Percentiles rank a stretch among this genome's conserved stretches.
These are phyloP conservation scores for Hypholoma fasciculare DNA, from an alignment of 768 basidiomycete species.

Conservation along the genomic window DNA sequence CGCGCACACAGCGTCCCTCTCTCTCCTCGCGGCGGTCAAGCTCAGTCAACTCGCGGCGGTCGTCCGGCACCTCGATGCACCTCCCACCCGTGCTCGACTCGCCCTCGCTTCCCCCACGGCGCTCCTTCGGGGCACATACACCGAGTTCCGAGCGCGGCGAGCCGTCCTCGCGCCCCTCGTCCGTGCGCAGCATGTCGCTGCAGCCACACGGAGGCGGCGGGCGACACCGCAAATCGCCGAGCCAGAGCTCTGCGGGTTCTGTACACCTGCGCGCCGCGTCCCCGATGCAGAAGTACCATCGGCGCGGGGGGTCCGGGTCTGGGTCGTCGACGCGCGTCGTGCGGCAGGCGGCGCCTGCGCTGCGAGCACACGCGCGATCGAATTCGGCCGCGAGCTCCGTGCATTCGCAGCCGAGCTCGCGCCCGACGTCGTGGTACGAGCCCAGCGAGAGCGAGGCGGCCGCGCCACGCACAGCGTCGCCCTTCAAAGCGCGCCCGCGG, in stretches of 20 bases:
- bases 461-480: conserved; percentile 58
- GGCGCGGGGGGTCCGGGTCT: conserved; percentile 79
- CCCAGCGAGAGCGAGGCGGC: conserved; percentile 62
- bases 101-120: conserved; percentile 60
- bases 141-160: conserved; percentile 88
- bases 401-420: conserved; percentile 74
- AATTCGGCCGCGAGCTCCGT: conserved; percentile 78
- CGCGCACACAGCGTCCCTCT: conserved; percentile 68
- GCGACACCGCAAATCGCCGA: conserved; percentile 73
- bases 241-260: conserved; percentile 76
- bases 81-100: conserved; percentile 55
- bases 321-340: conserved; percentile 84
- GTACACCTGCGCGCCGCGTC: conserved; percentile 63
- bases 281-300: conserved; percentile 73
- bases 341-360: conserved; percentile 47
- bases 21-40: conserved; percentile 86
- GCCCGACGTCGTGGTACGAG: conserved; percentile 79
- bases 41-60: conserved; percentile 84
- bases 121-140: conserved; percentile 78
- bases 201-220: conserved; percentile 29
- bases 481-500: conserved; percentile 52
- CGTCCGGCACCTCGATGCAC: conserved; percentile 51
- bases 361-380: conserved; percentile 63
- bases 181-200: conserved; percentile 75
- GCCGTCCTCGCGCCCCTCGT: conserved; percentile 77